These are phyloP conservation scores for Kazachstania africana DNA, from an alignment of 805 yeast genomes.

Conservation along the genomic window DNA sequence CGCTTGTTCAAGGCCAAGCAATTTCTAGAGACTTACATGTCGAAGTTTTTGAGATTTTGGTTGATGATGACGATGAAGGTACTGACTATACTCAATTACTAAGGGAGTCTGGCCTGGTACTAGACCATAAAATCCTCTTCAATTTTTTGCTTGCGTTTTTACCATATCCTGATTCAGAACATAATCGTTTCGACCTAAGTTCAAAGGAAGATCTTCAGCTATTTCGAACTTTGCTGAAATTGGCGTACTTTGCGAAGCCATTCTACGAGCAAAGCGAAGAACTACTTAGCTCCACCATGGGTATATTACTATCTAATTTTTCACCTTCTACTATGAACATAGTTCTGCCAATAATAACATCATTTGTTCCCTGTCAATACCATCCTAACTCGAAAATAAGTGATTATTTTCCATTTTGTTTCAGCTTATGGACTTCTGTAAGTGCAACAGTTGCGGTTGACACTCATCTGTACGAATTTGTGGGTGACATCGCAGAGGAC, in stretches of 20 bases:
- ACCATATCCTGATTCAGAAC: conserved; percentile 38
- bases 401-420: conserved; percentile 52
- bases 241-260: conserved; percentile 42
- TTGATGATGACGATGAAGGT: conserved; percentile 29
- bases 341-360: conserved; percentile 40
- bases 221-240: conserved; percentile 35
- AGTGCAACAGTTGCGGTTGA: conserved; percentile 42
- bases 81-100: conserved; percentile 24
- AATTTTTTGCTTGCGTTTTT: conserved; percentile 27
- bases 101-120: conserved; percentile 18
- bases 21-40: conserved; percentile 49
- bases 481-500: conserved; percentile 49
- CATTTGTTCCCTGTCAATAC: conserved; percentile 38
- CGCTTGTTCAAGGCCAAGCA: conserved; percentile 62
- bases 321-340: conserved; percentile 42
- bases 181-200: conserved; percentile 28
- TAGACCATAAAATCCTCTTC: conserved; percentile 28
- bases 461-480: conserved; percentile 48
- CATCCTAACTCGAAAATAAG: conserved; percentile 31
- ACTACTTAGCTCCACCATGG: conserved; percentile 37
- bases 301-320: conserved; percentile 38
- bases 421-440: conserved; percentile 59
- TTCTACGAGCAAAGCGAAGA: conserved; percentile 39
- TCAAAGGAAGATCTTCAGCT: conserved; percentile 34
- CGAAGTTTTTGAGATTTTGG: conserved; percentile 46